These are phyloP conservation scores for Phytophthora citrophthora DNA, from an alignment of 352 stramenopile genomes.

Conservation along the genomic window DNA sequence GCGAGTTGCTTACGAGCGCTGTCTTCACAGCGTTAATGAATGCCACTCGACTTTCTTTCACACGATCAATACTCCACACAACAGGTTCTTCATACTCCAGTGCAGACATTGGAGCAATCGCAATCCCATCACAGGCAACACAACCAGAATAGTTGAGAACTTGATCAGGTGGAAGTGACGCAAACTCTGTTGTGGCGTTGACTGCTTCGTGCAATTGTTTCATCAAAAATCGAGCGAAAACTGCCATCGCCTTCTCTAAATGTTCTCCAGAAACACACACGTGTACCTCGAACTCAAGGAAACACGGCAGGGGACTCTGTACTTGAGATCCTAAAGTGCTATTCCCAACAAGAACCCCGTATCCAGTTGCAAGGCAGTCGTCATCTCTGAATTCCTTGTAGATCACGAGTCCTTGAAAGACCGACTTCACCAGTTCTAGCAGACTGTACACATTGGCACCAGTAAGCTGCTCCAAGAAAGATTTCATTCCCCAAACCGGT, in stretches of 20 bases:
- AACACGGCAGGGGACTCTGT: constrained; percentile 3
- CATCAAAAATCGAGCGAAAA: constrained; percentile 57
- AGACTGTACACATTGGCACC: constrained; percentile 18
- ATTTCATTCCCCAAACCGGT: constrained; percentile 35
- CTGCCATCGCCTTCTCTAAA: constrained; percentile 52
- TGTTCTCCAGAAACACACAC: constrained; percentile 43
- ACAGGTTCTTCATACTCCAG: neutral
- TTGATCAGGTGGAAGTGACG: constrained; percentile 15
- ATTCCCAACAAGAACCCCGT: constrained; percentile 35
- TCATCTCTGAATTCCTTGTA: constrained; percentile 35
- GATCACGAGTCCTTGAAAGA: constrained; percentile 11
- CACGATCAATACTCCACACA: constrained; percentile 33
- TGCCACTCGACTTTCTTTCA: constrained; percentile 35
- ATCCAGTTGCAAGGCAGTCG: constrained; percentile 25
- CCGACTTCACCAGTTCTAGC: constrained; percentile 12
- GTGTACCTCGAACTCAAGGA: constrained; percentile 40
- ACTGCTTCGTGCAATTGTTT: constrained; percentile 46
- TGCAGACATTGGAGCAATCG: constrained; percentile 7
- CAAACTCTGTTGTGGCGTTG: constrained; percentile 10
- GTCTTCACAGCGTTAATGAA: constrained; percentile 58
- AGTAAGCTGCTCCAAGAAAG: constrained; percentile 28
- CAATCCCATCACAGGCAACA: constrained; percentile 25
- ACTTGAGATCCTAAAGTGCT: constrained; percentile 15
- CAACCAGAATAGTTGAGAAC: constrained; percentile 10
- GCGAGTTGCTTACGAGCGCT: constrained; percentile 40